phyloP scores from a whole-genome alignment of 192 early-diverging fungal genomes.

The Dissophora ornata region DNA sequence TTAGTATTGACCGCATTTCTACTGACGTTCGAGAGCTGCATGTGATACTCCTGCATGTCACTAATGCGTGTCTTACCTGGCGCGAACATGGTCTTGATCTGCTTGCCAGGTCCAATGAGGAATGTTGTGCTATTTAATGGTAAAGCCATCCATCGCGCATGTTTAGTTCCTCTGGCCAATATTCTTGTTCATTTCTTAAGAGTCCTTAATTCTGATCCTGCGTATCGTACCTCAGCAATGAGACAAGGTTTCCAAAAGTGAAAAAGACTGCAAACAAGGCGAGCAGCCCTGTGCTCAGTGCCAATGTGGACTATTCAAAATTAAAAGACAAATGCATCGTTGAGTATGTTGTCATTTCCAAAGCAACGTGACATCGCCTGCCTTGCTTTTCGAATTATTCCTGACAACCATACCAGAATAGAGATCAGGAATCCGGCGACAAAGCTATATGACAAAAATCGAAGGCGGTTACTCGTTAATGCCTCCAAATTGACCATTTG shows the following conservation, averaged over 20 bases:
- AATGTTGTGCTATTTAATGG: slow-evolving; percentile 86
- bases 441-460: slow-evolving; percentile 70
- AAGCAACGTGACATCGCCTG: too few species aligned
- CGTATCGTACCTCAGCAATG: slow-evolving; percentile 69
- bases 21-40: too few species aligned
- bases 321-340: too few species aligned
- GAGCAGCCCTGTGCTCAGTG: slow-evolving; percentile 67
- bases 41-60: too few species aligned
- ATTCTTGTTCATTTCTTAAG: too few species aligned
- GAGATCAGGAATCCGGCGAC: slow-evolving; percentile 83
- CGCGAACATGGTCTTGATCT: slow-evolving; percentile 87
- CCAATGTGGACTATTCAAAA: slow-evolving; percentile 69
- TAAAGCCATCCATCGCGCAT: too few species aligned
- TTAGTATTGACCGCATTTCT: slow-evolving; percentile 3
- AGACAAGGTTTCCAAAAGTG: slow-evolving; percentile 89
- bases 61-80: slow-evolving; percentile 56
- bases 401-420: slow-evolving; percentile 66
- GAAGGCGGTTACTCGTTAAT: neutral
- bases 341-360: too few species aligned
- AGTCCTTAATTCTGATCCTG: neutral
- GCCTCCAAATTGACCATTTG: too few species aligned
- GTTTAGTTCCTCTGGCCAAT: too few species aligned
- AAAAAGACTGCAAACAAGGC: slow-evolving; percentile 90
- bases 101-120: slow-evolving; percentile 86
- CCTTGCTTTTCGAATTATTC: too few species aligned